phyloP scores from a whole-genome alignment of 352 stramenopile genomes.

The Saprolegnia parasitica region DNA sequence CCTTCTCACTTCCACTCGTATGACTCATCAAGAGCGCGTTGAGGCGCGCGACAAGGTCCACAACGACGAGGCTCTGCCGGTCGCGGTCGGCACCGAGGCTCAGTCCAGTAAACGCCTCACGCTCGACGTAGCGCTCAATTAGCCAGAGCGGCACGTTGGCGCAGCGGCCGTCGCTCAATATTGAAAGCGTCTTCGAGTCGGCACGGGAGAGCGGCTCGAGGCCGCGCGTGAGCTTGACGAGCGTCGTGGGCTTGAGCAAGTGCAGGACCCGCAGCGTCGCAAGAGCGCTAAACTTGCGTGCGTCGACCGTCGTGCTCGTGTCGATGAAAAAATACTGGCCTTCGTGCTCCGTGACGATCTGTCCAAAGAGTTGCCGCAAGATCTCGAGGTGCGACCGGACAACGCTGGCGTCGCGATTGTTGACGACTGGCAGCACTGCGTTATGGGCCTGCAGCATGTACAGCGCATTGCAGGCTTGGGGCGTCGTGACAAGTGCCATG shows the following conservation, averaged over 20 bases:
- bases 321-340: slow-evolving; percentile 20
- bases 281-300: slow-evolving; percentile 9
- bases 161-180: slow-evolving; percentile 5
- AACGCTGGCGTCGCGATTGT: background rate
- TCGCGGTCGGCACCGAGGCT: background rate
- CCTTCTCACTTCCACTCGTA: background rate
- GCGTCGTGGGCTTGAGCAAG: slow-evolving; percentile 6
- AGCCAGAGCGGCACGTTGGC: slow-evolving; percentile 26
- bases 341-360: background rate
- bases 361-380: slow-evolving; percentile 14
- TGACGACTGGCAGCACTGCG: background rate
- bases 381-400: background rate
- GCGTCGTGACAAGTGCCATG: background rate
- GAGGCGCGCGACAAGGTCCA: slow-evolving; percentile 1
- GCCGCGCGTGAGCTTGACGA: slow-evolving; percentile 11
- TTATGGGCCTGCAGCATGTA: slow-evolving; percentile 2
- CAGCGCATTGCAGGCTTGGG: background rate
- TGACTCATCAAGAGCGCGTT: background rate
- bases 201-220: background rate
- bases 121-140: slow-evolving; percentile 5
- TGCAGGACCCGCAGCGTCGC: slow-evolving; percentile 15
- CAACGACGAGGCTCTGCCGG: background rate
- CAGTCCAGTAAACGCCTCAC: background rate
- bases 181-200: slow-evolving; percentile 14
- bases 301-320: slow-evolving; percentile 13